phyloP scores from a whole-genome alignment of 148 eudicot genomes.

The Spergularia bocconei region DNA sequence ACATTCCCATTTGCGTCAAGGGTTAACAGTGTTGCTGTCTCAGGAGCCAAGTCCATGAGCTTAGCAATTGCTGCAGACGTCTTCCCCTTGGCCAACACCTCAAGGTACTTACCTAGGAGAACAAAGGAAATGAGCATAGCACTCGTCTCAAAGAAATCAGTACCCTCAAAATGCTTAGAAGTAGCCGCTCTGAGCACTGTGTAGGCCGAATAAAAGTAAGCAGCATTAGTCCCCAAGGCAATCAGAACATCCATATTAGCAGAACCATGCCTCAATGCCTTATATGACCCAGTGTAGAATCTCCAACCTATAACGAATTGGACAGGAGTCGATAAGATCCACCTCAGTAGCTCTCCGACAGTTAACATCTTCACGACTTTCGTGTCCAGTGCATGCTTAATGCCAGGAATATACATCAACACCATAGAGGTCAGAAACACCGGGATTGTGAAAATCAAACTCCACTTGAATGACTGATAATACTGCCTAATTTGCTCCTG shows the following conservation, averaged over 20 bases:
- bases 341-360: slow-evolving; percentile 69
- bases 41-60: slow-evolving; percentile 94
- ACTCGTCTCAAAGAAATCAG: slow-evolving; percentile 93
- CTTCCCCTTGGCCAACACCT: slow-evolving; percentile 88
- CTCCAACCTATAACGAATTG: slow-evolving; percentile 84
- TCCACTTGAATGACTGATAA: slow-evolving; percentile 71
- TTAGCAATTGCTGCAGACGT: slow-evolving; percentile 96
- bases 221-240: slow-evolving; percentile 93
- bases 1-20: slow-evolving; percentile 63
- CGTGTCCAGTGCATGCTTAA: slow-evolving; percentile 56
- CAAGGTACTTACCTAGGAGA: slow-evolving; percentile 88
- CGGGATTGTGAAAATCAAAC: slow-evolving; percentile 79
- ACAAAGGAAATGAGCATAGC: slow-evolving; percentile 93
- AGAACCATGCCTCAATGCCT: slow-evolving; percentile 68
- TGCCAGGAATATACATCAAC: slow-evolving; percentile 79
- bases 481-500: slow-evolving; percentile 60
- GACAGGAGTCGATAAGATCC: slow-evolving; percentile 84
- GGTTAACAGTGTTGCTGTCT: slow-evolving; percentile 62
- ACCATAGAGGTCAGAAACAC: slow-evolving; percentile 89
- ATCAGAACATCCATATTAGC: slow-evolving; percentile 99
- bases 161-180: slow-evolving; percentile 56
- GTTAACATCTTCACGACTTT: slow-evolving; percentile 72
- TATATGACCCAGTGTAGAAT: slow-evolving; percentile 84
- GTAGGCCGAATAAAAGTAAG: slow-evolving; percentile 88
- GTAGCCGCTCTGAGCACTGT: slow-evolving; percentile 76